These are phyloP conservation scores for Metahyphopichia silvanorum DNA, from an alignment of 805 yeast genomes.

Conservation along the genomic window DNA sequence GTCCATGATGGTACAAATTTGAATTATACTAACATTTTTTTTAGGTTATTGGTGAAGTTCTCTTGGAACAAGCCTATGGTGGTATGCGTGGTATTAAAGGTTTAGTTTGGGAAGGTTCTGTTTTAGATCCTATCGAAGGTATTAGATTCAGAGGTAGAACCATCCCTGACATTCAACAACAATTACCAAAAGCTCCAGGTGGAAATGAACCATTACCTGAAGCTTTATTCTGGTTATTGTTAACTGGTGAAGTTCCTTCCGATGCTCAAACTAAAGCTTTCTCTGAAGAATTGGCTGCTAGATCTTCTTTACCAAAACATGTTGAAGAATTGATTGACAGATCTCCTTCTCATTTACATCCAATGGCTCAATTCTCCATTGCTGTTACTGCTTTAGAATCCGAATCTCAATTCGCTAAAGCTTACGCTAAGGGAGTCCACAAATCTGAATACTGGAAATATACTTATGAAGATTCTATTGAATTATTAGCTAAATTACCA, in stretches of 20 bases:
- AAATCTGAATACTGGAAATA: constrained; percentile 75
- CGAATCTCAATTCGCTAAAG: constrained; percentile 67
- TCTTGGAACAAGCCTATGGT: constrained; percentile 50
- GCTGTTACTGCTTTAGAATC: constrained; percentile 72
- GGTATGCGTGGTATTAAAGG: constrained; percentile 81
- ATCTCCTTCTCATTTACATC: constrained; percentile 68
- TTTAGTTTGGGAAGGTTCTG: constrained; percentile 78
- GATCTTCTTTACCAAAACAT: constrained; percentile 63
- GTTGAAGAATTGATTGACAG: constrained; percentile 57
- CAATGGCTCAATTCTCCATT: constrained; percentile 80
- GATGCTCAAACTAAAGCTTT: constrained; percentile 54
- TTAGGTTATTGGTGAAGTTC: constrained; percentile 44
- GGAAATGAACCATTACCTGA: constrained; percentile 68
- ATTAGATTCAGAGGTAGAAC: constrained; percentile 77
- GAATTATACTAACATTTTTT: constrained; percentile 12
- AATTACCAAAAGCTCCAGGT: constrained; percentile 59
- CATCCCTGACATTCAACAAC: constrained; percentile 65
- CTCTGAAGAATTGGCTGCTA: constrained; percentile 59
- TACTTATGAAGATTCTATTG: constrained; percentile 67
- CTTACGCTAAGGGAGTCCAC: constrained; percentile 66
- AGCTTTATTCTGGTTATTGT: constrained; percentile 72
- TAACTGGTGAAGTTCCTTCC: constrained; percentile 72
- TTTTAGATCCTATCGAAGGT: constrained; percentile 71
- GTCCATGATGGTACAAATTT: not conserved
- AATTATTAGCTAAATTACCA: constrained; percentile 71